Percentiles rank a stretch among this genome's conserved stretches.
Conservation (phyloP, 2,329 filamentous ascomycete genomes). For the Ceratocystis colombiana region DNA sequence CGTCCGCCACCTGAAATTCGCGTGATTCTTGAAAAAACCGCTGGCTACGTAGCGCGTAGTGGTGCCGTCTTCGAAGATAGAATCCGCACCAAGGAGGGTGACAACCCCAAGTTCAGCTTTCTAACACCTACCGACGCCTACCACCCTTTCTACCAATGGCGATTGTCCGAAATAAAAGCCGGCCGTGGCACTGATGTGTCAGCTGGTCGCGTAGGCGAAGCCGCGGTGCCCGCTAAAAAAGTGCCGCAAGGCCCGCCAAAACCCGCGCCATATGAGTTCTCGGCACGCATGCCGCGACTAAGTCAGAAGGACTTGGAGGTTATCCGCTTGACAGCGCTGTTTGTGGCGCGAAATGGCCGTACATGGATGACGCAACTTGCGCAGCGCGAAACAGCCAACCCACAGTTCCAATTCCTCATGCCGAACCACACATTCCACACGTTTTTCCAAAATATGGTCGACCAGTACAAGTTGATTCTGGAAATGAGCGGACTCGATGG, state of each 20-base stretch:
- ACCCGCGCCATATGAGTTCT: constrained; percentile 83
- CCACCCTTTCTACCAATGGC: constrained; percentile 81
- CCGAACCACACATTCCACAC: constrained; percentile 94
- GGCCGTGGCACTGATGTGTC: constrained; percentile 72
- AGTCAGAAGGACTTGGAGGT: constrained; percentile 81
- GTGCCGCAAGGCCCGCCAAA: constrained; percentile 74
- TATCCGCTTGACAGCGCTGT: constrained; percentile 69
- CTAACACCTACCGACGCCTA: constrained; percentile 72
- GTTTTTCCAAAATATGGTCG: constrained; percentile 84
- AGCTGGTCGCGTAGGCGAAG: constrained; percentile 61
- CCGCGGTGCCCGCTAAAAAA: constrained; percentile 40
- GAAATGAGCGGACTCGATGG: constrained; percentile 58
- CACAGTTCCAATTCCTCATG: constrained; percentile 90
- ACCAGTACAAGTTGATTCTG: constrained; percentile 80
- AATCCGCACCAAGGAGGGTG: constrained; percentile 72
- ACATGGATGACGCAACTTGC: constrained; percentile 83
- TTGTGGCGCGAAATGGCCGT: constrained; percentile 84
- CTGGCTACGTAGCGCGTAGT: constrained; percentile 72
- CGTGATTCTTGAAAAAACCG: constrained; percentile 80
- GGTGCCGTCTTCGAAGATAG: constrained; percentile 65
- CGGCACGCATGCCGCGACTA: constrained; percentile 93
- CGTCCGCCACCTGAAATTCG: constrained; percentile 84
- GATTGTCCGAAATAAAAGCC: constrained; percentile 71
- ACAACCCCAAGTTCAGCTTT: constrained; percentile 87
- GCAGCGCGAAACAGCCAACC: constrained; percentile 80